Conservation (phyloP, 2,329 filamentous ascomycete species). For the Exophiala alcalophila region DNA sequence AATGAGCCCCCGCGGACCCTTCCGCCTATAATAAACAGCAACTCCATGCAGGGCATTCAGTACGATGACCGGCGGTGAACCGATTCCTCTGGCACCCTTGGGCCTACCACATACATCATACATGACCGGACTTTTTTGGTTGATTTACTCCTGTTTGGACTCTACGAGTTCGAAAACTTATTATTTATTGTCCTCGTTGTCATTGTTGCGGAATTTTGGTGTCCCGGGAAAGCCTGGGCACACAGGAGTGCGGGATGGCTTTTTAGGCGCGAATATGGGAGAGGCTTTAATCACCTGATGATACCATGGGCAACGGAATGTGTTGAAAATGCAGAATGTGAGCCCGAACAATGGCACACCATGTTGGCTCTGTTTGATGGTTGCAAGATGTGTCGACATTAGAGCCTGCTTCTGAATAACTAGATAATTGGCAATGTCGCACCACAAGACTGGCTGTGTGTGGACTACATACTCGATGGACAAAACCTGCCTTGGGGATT, state of each 20-base stretch:
- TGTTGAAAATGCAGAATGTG: conserved; percentile 3
- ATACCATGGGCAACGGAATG: conserved; percentile 18
- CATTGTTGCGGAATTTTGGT: conserved; percentile 2
- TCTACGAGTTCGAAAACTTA: background rate
- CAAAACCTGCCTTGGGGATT: too few species aligned
- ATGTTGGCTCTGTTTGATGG: conserved; percentile 2
- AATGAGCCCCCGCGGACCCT: conserved; percentile 46
- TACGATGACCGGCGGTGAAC: conserved; percentile 47
- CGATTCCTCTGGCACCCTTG: conserved; percentile 15
- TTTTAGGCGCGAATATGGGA: conserved; percentile 2
- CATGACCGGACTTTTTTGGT: conserved; percentile 7
- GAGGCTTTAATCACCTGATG: conserved; percentile 10
- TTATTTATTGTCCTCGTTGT: background rate
- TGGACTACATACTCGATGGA: too few species aligned
- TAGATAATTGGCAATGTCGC: background rate
- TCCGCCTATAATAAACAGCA: conserved; percentile 46
- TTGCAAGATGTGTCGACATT: conserved; percentile 1
- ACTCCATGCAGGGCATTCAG: conserved; percentile 49
- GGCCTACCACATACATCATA: conserved; percentile 7
- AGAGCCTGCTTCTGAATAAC: conserved; percentile 3
- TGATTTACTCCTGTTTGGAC: conserved; percentile 12
- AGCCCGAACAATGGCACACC: conserved; percentile 3
- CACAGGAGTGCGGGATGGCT: conserved; percentile 2
- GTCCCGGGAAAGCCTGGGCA: conserved; percentile 6
- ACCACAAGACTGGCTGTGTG: too few species aligned